Evolutionary conservation across 2,329 filamentous ascomycete species (phyloP).

Genomic region (Penicillium sp.): DNA sequence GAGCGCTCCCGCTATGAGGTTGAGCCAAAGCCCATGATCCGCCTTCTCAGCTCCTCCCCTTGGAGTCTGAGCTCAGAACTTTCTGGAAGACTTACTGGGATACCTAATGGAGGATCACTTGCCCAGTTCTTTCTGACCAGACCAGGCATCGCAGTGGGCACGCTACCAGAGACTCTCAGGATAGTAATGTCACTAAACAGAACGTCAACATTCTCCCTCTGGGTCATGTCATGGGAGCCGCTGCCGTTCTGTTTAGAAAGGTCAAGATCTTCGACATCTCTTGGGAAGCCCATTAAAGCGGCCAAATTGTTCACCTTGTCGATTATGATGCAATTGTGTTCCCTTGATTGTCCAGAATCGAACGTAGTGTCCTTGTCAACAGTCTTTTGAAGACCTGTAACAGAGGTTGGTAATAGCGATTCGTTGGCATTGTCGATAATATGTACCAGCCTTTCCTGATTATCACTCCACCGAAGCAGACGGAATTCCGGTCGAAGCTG

Average conservation of each 20-base stretch:
- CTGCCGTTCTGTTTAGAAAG: neutral
- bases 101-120: neutral
- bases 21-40: conserved; percentile 2
- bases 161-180: neutral
- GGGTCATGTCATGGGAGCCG: neutral
- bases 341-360: neutral
- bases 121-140: neutral
- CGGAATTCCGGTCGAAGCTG: neutral
- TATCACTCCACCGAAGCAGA: neutral
- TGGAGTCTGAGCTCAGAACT: neutral
- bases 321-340: neutral
- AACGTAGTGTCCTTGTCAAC: neutral
- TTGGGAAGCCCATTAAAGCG: neutral
- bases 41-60: neutral
- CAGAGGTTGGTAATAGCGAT: neutral
- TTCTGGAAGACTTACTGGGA: neutral
- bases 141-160: neutral
- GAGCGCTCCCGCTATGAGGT: neutral
- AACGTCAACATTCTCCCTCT: neutral
- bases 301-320: neutral
- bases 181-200: neutral
- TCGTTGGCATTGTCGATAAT: neutral
- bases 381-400: neutral
- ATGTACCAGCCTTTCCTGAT: neutral
- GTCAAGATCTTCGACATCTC: neutral